These are phyloP conservation scores for Metarhizium guizhouense DNA, from an alignment of 2,329 filamentous ascomycete genomes.

Conservation along the genomic window DNA sequence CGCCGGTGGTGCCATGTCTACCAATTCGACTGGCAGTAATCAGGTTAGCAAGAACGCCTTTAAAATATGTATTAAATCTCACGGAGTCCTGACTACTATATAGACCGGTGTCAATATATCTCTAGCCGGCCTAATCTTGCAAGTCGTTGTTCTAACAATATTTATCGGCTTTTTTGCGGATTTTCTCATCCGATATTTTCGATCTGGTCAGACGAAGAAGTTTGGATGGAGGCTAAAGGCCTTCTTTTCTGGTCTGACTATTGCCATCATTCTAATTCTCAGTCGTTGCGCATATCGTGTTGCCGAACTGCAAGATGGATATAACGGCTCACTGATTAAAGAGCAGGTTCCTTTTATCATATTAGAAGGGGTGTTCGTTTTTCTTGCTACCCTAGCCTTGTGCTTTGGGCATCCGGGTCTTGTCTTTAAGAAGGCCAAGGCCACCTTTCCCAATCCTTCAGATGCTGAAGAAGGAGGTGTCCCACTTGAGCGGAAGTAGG, in stretches of 20 bases:
- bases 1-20: not conserved
- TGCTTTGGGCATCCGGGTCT: not conserved
- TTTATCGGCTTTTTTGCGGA: conserved; percentile 41
- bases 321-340: conserved; percentile 43
- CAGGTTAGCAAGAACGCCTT: not conserved
- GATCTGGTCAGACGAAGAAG: conserved; percentile 14
- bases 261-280: conserved; percentile 51
- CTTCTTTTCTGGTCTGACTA: conserved; percentile 43
- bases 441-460: too few relatives aligned
- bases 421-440: not conserved
- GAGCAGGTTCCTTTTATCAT: conserved; percentile 43
- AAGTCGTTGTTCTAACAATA: conserved; percentile 44
- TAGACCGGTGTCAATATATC: conserved; percentile 26
- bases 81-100: not conserved
- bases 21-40: not conserved
- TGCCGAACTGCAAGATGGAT: conserved; percentile 56
- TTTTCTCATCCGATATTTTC: conserved; percentile 37
- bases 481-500: too few relatives aligned
- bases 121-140: conserved; percentile 47
- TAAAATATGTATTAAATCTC: too few relatives aligned
- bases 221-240: conserved; percentile 20
- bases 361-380: conserved; percentile 28
- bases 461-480: too few relatives aligned
- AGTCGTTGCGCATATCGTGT: conserved; percentile 56
- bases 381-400: not conserved